Percentiles rank a stretch among this genome's conserved stretches.
phyloP scores from a whole-genome alignment of 2,329 filamentous ascomycete species.

The Penicillium oxalicum region DNA sequence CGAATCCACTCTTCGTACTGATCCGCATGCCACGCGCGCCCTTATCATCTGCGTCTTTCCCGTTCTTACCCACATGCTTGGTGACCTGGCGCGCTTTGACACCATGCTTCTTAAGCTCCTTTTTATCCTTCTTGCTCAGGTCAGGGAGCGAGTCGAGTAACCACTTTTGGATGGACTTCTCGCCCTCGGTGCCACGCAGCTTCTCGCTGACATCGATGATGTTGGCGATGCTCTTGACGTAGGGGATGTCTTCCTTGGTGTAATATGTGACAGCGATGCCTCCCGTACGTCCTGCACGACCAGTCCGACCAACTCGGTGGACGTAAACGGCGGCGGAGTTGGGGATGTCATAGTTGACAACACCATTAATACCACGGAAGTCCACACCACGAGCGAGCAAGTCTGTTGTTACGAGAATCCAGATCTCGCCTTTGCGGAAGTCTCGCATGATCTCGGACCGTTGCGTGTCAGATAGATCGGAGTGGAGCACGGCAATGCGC shows the following conservation, averaged over 20 bases:
- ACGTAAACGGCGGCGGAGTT: slow-evolving; percentile 86
- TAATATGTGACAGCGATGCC: slow-evolving; percentile 91
- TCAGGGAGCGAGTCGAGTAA: slow-evolving; percentile 79
- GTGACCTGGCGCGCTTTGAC: slow-evolving; percentile 61
- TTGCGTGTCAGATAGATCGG: slow-evolving; percentile 68
- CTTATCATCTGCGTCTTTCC: slow-evolving; percentile 42
- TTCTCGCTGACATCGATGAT: slow-evolving; percentile 81
- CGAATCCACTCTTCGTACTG: slow-evolving; percentile 54
- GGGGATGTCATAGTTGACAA: slow-evolving; percentile 96
- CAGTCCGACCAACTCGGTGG: slow-evolving; percentile 86
- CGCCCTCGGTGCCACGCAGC: slow-evolving; percentile 49
- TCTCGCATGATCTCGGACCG: slow-evolving; percentile 78
- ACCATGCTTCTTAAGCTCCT: slow-evolving; percentile 73
- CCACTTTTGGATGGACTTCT: slow-evolving; percentile 69
- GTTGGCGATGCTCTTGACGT: slow-evolving; percentile 85
- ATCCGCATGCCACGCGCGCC: slow-evolving; percentile 53
- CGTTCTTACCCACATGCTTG: slow-evolving; percentile 36
- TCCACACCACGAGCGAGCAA: slow-evolving; percentile 87
- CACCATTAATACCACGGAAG: slow-evolving; percentile 89
- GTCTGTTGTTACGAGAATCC: slow-evolving; percentile 95
- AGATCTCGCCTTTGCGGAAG: slow-evolving; percentile 87
- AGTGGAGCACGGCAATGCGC: slow-evolving; percentile 85
- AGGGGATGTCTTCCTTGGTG: slow-evolving; percentile 88
- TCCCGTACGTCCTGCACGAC: slow-evolving; percentile 77
- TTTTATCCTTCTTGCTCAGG: slow-evolving; percentile 74